Base-by-base conservation (phyloP, 768 basidiomycete genomes). In the Pleurotus salmoneostramineus region DNA sequence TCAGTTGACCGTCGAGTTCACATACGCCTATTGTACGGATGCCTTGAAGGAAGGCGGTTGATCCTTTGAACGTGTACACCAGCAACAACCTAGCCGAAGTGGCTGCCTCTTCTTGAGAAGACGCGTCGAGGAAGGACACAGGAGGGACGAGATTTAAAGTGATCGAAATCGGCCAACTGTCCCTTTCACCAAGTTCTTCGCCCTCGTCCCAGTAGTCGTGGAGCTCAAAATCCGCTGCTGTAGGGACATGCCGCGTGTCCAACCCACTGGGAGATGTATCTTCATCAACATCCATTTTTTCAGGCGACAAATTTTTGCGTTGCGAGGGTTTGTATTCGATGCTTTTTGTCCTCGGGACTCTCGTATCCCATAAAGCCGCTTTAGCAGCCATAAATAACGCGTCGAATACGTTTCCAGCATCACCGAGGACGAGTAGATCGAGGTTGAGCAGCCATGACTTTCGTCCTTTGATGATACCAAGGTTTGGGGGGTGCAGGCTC, bases 181-280 rank as follows among this genome's bases (percentile, higher is more conserved):
- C 82, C 60, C 84, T 74, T 1, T 85, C 85, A 40, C 74, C 78
- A 32, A 93, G 65, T 14, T 75, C 69, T 57, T 85, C 87, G 0
- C 93, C 93, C 61, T 91, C 90, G 64, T 92, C 92, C 90, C 91
- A 93, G 60, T 87, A 90, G 68, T 95, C 93, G 8, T 85, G 80
- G 17, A 95, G 77, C 71, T 95, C 93, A 63, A 95, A 95, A 69
- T 95, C 93, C 6, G 83, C 82, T 8, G 85, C 88, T 6, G 70
- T 69, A 21, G 67, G 68, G 37, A 74, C 69, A 35, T 78, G 70
- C 14, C 50, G 54, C 12, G 84, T 88, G 62, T 84, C 83, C 42
- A 90, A 81, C 2, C 83, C 79, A 61, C 85, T 85, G 40, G 74
- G 66, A 21, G 48, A 8, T 14, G 68, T 64, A 32, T 71, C 72